Evolutionary conservation across 2,329 filamentous ascomycete genomes (phyloP), one percentile per base, ranked within the genome.

Genomic region (Bisporella sp.): DNA sequence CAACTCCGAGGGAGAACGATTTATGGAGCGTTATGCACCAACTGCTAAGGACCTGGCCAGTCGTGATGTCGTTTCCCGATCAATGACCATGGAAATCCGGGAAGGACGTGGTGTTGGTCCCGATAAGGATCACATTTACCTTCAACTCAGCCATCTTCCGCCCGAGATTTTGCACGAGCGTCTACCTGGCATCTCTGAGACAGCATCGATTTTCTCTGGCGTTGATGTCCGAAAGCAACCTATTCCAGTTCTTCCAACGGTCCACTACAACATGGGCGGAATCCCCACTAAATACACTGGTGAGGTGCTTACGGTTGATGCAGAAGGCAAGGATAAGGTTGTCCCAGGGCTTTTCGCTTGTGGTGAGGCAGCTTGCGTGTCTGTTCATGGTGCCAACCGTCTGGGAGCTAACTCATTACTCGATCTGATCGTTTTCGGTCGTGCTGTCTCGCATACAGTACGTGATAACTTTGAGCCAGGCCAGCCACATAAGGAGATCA

Each of bases 191-290:
- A 99, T 99, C 69, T 96, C 92, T 39, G 93, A 99, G 78, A 99
- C 93, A 33, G 93, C 92, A 48, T 90, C 89, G 62, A 97, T 97
- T 66, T 99, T 99, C 73, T 81, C 92, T 54, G 92, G 93, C 74
- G 91, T 99, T 63, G 93, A 99, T 70, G 92, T 99, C 61, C 86
- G 84, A 67, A 96, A 96, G 78, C 88, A 96, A 74, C 92, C 92
- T 59, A 97, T 97, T 62, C 92, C 92, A 55, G 92, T 97, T 59
- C 79, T 97, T 56, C 92, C 92, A 52, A 97, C 92, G 42, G 92
- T 96, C 60, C 91, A 99, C 79, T 99, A 99, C 81, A 96, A 96
- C 81, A 99, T 97, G 93, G 92, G 92, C 72, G 92, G 93, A 79
- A 96, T 99, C 62, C 92, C 92, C 47, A 97, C 93, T 60, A 89